A percentile compares a stretch with the other conserved stretches of the same genome.
These are phyloP conservation scores for Ganoderma sinense DNA, from an alignment of 1,284 basidiomycete genomes.

Conservation along the genomic window DNA sequence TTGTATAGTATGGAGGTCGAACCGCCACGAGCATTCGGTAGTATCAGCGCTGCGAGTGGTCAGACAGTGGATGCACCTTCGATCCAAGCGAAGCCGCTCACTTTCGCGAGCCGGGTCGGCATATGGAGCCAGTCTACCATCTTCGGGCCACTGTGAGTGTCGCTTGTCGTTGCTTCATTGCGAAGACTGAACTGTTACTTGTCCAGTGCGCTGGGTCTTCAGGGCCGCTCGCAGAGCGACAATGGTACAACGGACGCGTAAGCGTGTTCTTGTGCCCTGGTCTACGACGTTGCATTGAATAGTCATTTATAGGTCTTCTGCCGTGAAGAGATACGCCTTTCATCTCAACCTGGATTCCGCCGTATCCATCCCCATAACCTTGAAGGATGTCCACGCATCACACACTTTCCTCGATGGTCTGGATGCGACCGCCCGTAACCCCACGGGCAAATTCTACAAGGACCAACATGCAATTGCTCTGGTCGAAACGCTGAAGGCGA, in stretches of 20 bases:
- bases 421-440: slow-evolving; percentile 22
- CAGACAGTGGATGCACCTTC: not conserved
- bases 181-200: not conserved
- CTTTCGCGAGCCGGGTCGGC: slow-evolving; percentile 24
- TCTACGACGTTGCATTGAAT: not conserved
- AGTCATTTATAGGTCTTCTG: slow-evolving; percentile 4
- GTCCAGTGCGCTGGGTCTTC: slow-evolving; percentile 18
- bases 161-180: not conserved
- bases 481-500: slow-evolving; percentile 29
- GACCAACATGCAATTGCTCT: slow-evolving; percentile 31
- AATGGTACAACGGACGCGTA: slow-evolving; percentile 8
- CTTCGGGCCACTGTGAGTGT: slow-evolving; percentile 45
- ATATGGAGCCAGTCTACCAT: slow-evolving; percentile 40
- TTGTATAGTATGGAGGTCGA: slow-evolving; percentile 4
- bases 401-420: slow-evolving; percentile 26
- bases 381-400: slow-evolving; percentile 35
- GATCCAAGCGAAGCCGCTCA: slow-evolving; percentile 21
- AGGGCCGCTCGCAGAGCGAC: slow-evolving; percentile 5
- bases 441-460: slow-evolving; percentile 41
- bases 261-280: not conserved
- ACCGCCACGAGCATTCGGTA: not conserved
- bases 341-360: slow-evolving; percentile 33
- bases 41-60: not conserved
- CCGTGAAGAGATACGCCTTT: slow-evolving; percentile 17
- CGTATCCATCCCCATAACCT: slow-evolving; percentile 29